Evolutionary conservation across 148 eudicot species (phyloP), one percentile per base, ranked within the genome.

Genomic region (Linanthus parryae): DNA sequence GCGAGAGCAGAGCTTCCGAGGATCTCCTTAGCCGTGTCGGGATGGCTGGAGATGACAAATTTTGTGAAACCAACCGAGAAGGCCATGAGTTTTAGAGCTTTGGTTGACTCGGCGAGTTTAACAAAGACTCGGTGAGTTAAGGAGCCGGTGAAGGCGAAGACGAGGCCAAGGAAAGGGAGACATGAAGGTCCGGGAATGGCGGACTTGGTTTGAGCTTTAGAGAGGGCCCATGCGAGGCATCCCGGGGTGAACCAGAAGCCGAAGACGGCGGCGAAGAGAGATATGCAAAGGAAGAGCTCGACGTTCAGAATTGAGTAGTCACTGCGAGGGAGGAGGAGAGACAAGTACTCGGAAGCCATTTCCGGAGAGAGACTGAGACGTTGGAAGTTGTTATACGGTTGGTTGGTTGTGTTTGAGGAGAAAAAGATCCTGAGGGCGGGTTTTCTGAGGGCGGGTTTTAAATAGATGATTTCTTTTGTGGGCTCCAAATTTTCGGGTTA

Each of bases 1-100:
- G 96, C 96, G 8, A 92, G 87, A 1, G 68, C 80, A 0, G 94
- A 67, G 22, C 85, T 83, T 46, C 36, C 63, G 3, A 92, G 56
- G 10, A 92, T 61, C 41, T 92, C 98, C 36, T 64, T 81, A 0
- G 98, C 95, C 0, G 83, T 66, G n/a, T 75, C 94, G 1, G 96
- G 88, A 0, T 68, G 27, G 21, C 90, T 81, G 0, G 96, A 73
- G 28, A 92, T 79, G 0, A 92, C 33, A 36, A 75, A 84, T 4
- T 85, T 82, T 15, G 96, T 92, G 3, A 78, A 64, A 53, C 98
- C 98, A 7, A 92, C 63, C 0, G 98, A 92, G 40, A 92, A 92
- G 3, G 94, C 85, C 98, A 92, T 92, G 0, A 91, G 30, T 0
- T 53, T 26, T 0, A 29, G 6, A 0, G 89, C 95, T 0, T 39